Percentiles rank a stretch among this genome's conserved stretches.
These are phyloP conservation scores for Magnaporthiopsis rhizophila DNA, from an alignment of 2,329 filamentous ascomycete species.

Conservation along the genomic window DNA sequence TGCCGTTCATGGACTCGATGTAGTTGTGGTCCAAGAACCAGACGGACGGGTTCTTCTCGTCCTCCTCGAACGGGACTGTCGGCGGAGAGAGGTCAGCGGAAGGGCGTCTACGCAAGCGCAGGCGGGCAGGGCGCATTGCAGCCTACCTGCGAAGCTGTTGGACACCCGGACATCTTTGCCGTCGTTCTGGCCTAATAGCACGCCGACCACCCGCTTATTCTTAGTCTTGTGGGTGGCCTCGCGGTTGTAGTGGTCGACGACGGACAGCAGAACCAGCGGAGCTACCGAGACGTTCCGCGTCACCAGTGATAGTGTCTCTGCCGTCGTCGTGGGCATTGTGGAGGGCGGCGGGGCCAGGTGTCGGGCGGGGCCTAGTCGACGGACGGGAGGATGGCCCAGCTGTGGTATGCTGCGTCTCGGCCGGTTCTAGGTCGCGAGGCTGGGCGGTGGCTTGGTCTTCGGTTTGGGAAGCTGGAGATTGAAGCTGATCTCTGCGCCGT, in stretches of 20 bases:
- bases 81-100: conserved; percentile 10
- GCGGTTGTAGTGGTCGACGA: conserved; percentile 96
- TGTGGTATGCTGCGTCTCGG: not conserved
- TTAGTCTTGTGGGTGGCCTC: conserved; percentile 78
- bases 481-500: not conserved
- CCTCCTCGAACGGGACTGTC: conserved; percentile 93
- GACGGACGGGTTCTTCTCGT: conserved; percentile 95
- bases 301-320: conserved; percentile 91
- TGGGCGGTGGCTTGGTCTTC: not conserved
- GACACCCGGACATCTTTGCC: conserved; percentile 94
- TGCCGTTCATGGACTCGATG: conserved; percentile 98
- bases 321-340: conserved; percentile 90
- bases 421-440: not conserved
- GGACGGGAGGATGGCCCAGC: not conserved
- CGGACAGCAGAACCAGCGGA: conserved; percentile 93
- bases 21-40: conserved; percentile 99
- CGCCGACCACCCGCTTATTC: conserved; percentile 84
- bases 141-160: conserved; percentile 92
- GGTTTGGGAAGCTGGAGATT: not conserved
- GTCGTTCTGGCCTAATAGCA: conserved; percentile 90
- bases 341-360: conserved; percentile 10
- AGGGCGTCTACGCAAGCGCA: not conserved
- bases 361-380: not conserved
- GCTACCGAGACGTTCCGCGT: conserved; percentile 94
- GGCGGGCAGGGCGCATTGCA: conserved; percentile 15